These are phyloP conservation scores for Elsinoe batatas DNA, from an alignment of 2,329 filamentous ascomycete genomes.

Conservation along the genomic window DNA sequence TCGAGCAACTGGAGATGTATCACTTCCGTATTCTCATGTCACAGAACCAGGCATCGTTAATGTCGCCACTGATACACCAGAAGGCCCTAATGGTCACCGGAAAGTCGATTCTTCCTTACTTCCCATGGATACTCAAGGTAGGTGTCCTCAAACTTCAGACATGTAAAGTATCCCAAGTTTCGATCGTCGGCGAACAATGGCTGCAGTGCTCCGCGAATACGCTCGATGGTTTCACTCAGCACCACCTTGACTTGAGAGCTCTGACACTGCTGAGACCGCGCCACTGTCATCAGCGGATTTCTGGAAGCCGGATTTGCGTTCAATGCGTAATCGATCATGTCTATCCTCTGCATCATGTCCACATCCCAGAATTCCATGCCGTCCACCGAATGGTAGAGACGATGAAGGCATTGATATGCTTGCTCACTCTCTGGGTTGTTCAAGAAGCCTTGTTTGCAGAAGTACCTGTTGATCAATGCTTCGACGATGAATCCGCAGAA, in stretches of 20 bases:
- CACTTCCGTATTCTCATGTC: too few species aligned
- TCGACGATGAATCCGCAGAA: not conserved
- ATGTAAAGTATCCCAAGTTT: not conserved
- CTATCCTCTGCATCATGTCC: not conserved
- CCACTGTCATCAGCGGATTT: not conserved
- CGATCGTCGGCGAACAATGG: not conserved
- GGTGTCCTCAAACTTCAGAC: not conserved
- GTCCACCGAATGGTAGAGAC: not conserved
- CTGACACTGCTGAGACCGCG: not conserved
- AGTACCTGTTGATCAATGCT: not conserved
- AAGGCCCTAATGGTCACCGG: not conserved
- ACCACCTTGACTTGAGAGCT: not conserved
- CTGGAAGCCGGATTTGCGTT: not conserved
- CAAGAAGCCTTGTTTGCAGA: not conserved
- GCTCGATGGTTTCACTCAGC: not conserved
- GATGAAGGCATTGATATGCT: not conserved
- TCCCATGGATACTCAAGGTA: not conserved
- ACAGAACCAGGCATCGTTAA: too few species aligned
- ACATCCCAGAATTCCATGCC: conserved; percentile 2
- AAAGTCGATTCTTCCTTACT: not conserved
- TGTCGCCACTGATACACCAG: too few species aligned
- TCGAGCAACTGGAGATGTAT: too few species aligned
- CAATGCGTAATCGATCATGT: not conserved
- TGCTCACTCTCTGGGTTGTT: not conserved
- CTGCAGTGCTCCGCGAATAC: not conserved